Evolutionary conservation across 306 rosid species (phyloP).

Genomic region (Sicyos baderoa): DNA sequence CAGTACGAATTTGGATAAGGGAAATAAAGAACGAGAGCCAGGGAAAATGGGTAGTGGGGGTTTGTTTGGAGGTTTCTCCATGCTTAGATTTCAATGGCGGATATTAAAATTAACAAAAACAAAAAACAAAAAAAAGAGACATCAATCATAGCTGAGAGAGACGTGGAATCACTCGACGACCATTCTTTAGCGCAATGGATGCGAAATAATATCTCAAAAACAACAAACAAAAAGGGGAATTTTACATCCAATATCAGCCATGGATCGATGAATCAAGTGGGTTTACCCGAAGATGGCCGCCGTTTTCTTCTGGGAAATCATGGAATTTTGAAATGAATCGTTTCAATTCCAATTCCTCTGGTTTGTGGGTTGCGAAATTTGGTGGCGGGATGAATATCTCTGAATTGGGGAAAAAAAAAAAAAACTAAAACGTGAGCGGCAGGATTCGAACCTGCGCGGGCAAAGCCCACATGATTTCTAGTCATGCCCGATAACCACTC

Average conservation of each 20-base stretch:
- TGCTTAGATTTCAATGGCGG: neutral
- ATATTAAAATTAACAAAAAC: neutral
- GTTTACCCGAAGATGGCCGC: neutral
- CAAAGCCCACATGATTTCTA: constrained; percentile 40
- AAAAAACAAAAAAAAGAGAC: too few species aligned
- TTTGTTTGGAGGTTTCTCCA: constrained; percentile 8
- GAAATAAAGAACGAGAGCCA: neutral
- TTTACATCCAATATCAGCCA: neutral
- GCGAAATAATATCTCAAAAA: neutral
- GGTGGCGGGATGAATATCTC: neutral
- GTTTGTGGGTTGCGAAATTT: neutral
- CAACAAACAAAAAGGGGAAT: neutral
- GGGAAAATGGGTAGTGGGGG: constrained; percentile 2
- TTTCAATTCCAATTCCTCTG: neutral
- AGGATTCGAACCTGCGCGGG: constrained; percentile 43
- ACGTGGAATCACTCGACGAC: constrained; percentile 4
- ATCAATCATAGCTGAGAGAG: constrained; percentile 1
- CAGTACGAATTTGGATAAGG: constrained; percentile 2
- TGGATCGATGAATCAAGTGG: neutral
- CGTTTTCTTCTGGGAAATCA: constrained; percentile 6
- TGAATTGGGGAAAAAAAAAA: neutral
- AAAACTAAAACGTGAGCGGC: constrained; percentile 25
- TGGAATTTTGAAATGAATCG: neutral
- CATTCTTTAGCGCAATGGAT: neutral
- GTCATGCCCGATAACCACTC: constrained; percentile 41